Base-by-base conservation (phyloP, 371 early-diverging fungal species). In the Paraphysoderma sedebokerense region DNA sequence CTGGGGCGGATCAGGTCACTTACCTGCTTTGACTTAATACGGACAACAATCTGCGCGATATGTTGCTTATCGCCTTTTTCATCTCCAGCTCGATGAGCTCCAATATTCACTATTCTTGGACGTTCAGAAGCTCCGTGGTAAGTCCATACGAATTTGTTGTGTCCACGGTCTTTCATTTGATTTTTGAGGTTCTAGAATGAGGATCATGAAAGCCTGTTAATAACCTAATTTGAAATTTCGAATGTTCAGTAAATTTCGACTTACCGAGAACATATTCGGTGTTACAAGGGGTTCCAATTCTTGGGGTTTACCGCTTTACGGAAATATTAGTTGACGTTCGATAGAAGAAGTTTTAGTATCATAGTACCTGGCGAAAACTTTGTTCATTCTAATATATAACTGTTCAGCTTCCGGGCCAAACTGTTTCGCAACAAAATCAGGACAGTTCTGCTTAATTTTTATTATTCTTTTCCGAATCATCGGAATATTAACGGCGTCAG, bases 361-460 rank as follows among this genome's bases (percentile, higher is more conserved):
- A n/a, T n/a, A n/a, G 5, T 27, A 59, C 59, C 15, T 20, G 20
- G 60, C 60, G 41, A 53, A 56, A 4, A 49, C 54, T 39, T 46
- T 37, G 50, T 59, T 59, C 57, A 59, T 56, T 30, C 27, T 31
- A 8, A 50, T 42, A 40, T 59, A 59, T 35, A 49, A 13, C 13
- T 48, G 28, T 44, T 59, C 53, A 20, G 51, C 53, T 23, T 49
- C 44, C n/a, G 28, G 26, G 0, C 38, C 53, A 35, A 57, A 57
- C 24, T 40, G 8, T 6, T 6, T 27, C 12, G 52, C 42, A 9
- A 11, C 26, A 15, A 42, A 42, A 5, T 22, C 37, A 9, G 24
- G 15, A 17, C 15, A 2, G 17, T 22, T 29, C 17, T 5, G 19
- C 38, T 38, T 38, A 20, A 38, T n/a, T n/a, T n/a, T n/a, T n/a